phyloP scores from a whole-genome alignment of 2,329 filamentous ascomycete genomes.

The Cladobotryum protrusum region DNA sequence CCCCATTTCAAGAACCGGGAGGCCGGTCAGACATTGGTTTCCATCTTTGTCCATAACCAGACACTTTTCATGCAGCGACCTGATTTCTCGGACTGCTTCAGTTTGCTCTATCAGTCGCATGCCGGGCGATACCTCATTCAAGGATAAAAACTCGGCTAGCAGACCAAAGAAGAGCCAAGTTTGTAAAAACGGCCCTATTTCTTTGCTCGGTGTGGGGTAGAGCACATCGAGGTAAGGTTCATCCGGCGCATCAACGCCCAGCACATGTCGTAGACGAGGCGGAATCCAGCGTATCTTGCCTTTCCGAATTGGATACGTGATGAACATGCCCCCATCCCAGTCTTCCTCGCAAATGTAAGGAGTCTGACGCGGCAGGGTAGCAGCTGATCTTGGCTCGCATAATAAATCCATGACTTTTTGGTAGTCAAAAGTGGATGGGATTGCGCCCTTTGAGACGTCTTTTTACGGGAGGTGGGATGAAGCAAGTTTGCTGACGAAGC shows the following conservation, averaged over 20 bases:
- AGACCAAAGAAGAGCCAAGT: conserved; percentile 30
- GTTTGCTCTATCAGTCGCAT: conserved; percentile 9
- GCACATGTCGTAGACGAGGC: conserved; percentile 3
- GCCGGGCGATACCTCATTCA: conserved; percentile 19
- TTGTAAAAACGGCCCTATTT: conserved; percentile 23
- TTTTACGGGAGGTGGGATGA: no score
- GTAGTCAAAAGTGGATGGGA: no score
- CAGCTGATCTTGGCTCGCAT: conserved; percentile 15
- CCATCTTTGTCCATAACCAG: conserved; percentile 8
- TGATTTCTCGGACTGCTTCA: conserved; percentile 12
- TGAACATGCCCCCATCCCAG: conserved; percentile 23
- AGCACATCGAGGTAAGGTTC: conserved; percentile 13
- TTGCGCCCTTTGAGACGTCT: no score
- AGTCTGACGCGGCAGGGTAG: conserved; percentile 11
- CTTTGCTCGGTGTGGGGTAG: conserved; percentile 16
- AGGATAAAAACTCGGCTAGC: conserved; percentile 22
- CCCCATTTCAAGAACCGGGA: neutral
- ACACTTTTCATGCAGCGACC: conserved; percentile 10
- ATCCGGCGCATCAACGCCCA: neutral
- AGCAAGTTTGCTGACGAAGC: no score
- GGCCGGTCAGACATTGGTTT: conserved; percentile 4
- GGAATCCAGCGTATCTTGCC: conserved; percentile 11
- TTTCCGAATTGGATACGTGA: conserved; percentile 18
- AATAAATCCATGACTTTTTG: conserved; percentile 17
- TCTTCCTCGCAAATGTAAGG: conserved; percentile 18